phyloP scores from a whole-genome alignment of 768 basidiomycete genomes.

The Trametes cinnabarina region DNA sequence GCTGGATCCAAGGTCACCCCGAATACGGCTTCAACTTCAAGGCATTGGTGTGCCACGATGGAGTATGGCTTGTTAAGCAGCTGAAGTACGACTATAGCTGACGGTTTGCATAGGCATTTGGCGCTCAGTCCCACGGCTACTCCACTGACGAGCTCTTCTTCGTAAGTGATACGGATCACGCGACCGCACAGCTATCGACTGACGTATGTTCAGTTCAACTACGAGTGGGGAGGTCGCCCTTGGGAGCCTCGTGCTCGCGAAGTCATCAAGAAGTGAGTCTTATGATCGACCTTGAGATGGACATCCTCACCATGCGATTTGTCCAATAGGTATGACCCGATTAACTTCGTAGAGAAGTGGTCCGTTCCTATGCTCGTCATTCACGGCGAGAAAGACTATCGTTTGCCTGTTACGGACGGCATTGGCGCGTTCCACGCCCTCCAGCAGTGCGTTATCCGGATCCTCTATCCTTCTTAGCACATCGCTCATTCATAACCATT shows the following conservation, averaged over 20 bases:
- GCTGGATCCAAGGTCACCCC: constrained; percentile 95
- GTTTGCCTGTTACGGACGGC: constrained; percentile 81
- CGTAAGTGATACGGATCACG: constrained; percentile 51
- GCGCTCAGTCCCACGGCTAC: constrained; percentile 76
- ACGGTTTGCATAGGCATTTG: constrained; percentile 54
- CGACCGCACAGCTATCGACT: not conserved
- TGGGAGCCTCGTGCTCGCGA: constrained; percentile 62
- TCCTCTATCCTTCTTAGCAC: not conserved
- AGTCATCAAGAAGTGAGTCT: constrained; percentile 53
- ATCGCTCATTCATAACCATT: not conserved
- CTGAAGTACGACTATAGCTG: not conserved
- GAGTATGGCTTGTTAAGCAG: constrained; percentile 50
- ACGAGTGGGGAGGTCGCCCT: constrained; percentile 82
- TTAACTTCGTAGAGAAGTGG: constrained; percentile 82
- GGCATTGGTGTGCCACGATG: constrained; percentile 90
- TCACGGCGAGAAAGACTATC: constrained; percentile 87
- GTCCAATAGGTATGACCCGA: constrained; percentile 64
- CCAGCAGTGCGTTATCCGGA: constrained; percentile 60
- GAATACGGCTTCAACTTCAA: constrained; percentile 89
- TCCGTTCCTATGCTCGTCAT: constrained; percentile 81
- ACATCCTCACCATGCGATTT: not conserved
- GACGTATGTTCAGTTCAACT: constrained; percentile 59
- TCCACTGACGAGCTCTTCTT: constrained; percentile 92
- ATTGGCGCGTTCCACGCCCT: constrained; percentile 84
- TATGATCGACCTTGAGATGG: not conserved